Base-by-base conservation (phyloP, 2,329 filamentous ascomycete genomes). In the Aureobasidium sp. region DNA sequence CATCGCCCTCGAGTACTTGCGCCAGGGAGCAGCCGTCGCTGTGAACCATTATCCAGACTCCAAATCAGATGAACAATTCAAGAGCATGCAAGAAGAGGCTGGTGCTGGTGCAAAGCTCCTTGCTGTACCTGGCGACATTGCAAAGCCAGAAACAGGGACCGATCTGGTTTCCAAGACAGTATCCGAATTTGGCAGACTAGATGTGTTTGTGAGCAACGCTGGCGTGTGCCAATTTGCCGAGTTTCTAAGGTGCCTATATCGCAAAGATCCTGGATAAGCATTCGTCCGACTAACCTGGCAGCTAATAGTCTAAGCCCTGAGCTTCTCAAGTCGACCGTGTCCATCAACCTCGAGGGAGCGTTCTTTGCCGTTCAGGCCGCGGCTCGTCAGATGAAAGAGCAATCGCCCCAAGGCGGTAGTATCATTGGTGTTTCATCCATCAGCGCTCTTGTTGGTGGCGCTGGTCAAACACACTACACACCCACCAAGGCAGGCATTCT, bases 151-250 rank as follows among this genome's bases (percentile, higher is more conserved):
- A 64, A 92, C 90, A 0, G 89, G 89, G 9, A 77, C 80, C 47
- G 77, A 81, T 31, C 81, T 96, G 27, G 86, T 96, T 6, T 76
- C 78, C 14, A 79, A 81, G 66, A 86, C 88, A 0, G 87, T 92
- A 1, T 73, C 81, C 63, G 75, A 77, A 63, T 88, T 85, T 71
- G 79, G 81, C 15, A 71, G 77, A 41, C 62, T 82, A 42, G 78
- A 82, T 74, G 79, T 96, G 7, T 93, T 93, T 74, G 88, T 96
- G 31, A 90, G 86, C 73, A 96, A 96, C 77, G 91, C 91, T 4
- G 91, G 91, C 7, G 83, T 96, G 63, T 96, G 91, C 79, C 83
- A 89, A 66, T 97, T 97, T 75, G 87, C 88, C 63, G 89, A 95
- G 67, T 95, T 97, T 71, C 76, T 97, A 27, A 85, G 87, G 82